Percentiles rank a stretch among this genome's conserved stretches.
Evolutionary conservation across 352 stramenopile genomes (phyloP).

Genomic region (Globisporangium takayamanum): DNA sequence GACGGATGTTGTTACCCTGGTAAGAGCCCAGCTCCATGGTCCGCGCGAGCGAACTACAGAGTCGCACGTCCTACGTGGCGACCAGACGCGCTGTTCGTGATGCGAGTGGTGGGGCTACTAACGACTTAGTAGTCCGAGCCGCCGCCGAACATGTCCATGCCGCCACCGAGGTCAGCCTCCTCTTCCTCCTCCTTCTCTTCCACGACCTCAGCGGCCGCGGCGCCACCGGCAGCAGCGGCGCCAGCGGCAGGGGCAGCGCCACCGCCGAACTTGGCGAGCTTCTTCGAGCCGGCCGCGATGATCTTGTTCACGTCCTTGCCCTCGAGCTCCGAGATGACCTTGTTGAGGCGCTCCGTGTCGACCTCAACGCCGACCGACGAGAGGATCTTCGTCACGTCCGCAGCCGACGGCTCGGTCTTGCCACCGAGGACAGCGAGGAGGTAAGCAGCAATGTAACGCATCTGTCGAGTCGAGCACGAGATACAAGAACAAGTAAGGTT

Average conservation of each 20-base stretch:
- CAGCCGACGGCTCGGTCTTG: conserved; percentile 82
- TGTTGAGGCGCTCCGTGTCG: conserved; percentile 59
- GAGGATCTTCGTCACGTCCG: conserved; percentile 91
- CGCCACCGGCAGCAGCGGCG: conserved; percentile 41
- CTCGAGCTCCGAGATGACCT: conserved; percentile 75
- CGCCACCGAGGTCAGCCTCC: conserved; percentile 80
- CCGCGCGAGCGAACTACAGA: not conserved
- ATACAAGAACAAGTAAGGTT: not conserved
- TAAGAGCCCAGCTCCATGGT: conserved; percentile 2
- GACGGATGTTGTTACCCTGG: conserved; percentile 51
- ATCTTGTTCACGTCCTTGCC: conserved; percentile 81
- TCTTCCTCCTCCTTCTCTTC: conserved; percentile 79
- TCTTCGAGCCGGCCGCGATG: conserved; percentile 72
- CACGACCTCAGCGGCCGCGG: conserved; percentile 42
- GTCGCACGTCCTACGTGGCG: not conserved
- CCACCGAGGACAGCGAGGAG: conserved; percentile 93
- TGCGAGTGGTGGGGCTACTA: not conserved
- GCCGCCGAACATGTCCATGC: conserved; percentile 88
- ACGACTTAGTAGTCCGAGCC: conserved; percentile 80
- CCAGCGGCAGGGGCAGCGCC: conserved; percentile 42
- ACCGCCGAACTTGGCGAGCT: conserved; percentile 79
- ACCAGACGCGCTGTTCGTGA: not conserved
- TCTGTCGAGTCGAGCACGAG: conserved; percentile 35
- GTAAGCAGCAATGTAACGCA: conserved; percentile 97
- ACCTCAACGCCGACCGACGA: conserved; percentile 86